These are phyloP conservation scores for Neopestalotiopsis sp. DNA, from an alignment of 2,329 filamentous ascomycete genomes.

Conservation along the genomic window DNA sequence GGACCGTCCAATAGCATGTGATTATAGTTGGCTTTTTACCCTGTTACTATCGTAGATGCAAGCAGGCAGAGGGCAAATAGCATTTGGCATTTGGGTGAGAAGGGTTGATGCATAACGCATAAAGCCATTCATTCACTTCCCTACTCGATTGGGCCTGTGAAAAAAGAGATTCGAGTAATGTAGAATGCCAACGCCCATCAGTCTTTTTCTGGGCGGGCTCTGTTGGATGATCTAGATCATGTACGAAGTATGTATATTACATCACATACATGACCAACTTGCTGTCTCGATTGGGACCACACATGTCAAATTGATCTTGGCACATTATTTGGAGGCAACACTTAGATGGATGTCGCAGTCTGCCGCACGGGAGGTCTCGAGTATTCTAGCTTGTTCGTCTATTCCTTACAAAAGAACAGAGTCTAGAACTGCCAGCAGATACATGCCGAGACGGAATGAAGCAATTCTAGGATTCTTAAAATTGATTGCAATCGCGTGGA, in stretches of 20 bases:
- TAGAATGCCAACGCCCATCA: no score
- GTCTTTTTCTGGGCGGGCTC: no score
- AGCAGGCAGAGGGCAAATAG: not conserved
- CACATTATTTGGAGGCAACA: not conserved
- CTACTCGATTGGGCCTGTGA: not conserved
- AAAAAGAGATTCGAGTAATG: not conserved
- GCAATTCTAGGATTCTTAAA: not conserved
- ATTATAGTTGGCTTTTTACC: not conserved
- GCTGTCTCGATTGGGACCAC: not conserved
- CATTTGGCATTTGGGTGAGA: not conserved
- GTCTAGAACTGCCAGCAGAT: not conserved
- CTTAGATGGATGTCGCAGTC: not conserved
- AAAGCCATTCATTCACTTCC: not conserved
- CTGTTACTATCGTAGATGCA: not conserved
- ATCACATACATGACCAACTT: no score
- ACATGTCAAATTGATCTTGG: not conserved
- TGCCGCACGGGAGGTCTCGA: not conserved
- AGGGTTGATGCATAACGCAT: not conserved
- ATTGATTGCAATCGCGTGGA: not conserved
- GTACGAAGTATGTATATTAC: not conserved
- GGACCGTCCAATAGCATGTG: not conserved
- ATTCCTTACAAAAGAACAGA: not conserved
- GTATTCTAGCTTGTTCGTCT: not conserved
- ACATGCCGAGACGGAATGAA: not conserved
- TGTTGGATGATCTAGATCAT: not conserved